Conservation (phyloP, 305 asterid species). For the Euphrasia arctica region DNA sequence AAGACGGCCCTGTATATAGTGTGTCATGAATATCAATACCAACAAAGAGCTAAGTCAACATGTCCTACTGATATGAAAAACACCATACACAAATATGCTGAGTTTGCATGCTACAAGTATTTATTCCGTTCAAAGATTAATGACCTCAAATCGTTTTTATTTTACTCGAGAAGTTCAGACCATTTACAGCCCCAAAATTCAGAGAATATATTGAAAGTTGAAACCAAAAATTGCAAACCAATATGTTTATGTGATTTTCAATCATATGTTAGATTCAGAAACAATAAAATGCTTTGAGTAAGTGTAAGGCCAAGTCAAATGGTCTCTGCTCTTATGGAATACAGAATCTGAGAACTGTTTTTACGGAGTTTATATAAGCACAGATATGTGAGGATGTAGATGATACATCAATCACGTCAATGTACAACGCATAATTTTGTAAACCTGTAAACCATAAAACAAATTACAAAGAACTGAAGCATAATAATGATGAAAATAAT, state of each 20-base stretch:
- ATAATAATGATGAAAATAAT: neutral
- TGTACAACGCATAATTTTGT: neutral
- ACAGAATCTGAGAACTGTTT: slow-evolving; percentile 16
- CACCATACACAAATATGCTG: neutral
- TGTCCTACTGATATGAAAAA: slow-evolving; percentile 3
- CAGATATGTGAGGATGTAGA: neutral
- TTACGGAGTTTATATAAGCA: neutral
- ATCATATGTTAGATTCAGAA: slow-evolving; percentile 11
- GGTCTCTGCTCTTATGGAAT: neutral
- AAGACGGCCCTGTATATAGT: neutral
- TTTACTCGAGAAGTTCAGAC: neutral
- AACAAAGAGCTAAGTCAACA: neutral
- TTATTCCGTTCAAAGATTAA: neutral
- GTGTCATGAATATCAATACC: neutral
- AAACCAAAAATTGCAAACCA: neutral
- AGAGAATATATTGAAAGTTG: slow-evolving; percentile 1
- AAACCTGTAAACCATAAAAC: slow-evolving; percentile 3
- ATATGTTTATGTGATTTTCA: slow-evolving; percentile 15
- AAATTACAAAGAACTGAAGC: neutral
- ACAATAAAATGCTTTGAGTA: neutral
- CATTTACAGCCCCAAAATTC: neutral
- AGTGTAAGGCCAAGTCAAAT: slow-evolving; percentile 3
- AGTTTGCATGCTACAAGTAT: neutral
- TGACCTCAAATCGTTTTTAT: slow-evolving; percentile 8
- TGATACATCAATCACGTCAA: neutral